Percentiles rank a stretch among this genome's conserved stretches.
Evolutionary conservation across 2,329 filamentous ascomycete species (phyloP).

Genomic region (Talaromyces pinophilus): DNA sequence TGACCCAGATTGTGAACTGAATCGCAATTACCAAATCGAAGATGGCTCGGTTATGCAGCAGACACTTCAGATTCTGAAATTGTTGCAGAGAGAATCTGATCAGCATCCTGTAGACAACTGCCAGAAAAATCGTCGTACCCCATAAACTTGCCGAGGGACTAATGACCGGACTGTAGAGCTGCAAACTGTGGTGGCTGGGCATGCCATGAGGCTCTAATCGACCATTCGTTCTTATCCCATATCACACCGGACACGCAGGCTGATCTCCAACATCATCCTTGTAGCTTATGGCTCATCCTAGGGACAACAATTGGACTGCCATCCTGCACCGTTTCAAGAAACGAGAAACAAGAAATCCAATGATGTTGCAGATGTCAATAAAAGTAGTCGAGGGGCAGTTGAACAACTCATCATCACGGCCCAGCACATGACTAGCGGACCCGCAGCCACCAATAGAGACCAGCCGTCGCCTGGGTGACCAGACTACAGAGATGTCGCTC

Average conservation of each 20-base stretch:
- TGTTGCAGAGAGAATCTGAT: neutral
- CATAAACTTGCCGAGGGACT: neutral
- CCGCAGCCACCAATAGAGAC: slow-evolving; percentile 22
- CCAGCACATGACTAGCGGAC: slow-evolving; percentile 22
- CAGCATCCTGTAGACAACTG: neutral
- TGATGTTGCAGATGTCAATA: slow-evolving; percentile 14
- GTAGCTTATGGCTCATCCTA: neutral
- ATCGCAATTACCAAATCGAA: neutral
- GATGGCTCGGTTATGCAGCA: neutral
- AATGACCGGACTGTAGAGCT: neutral
- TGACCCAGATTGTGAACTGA: neutral
- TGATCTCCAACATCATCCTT: neutral
- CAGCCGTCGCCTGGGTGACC: slow-evolving; percentile 21
- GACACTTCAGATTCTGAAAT: neutral
- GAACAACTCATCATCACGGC: slow-evolving; percentile 24
- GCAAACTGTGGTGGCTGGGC: neutral
- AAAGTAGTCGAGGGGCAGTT: slow-evolving; percentile 14
- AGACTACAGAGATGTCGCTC: neutral
- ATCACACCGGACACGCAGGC: neutral
- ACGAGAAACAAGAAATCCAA: slow-evolving; percentile 5
- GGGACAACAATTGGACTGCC: neutral
- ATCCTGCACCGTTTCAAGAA: neutral
- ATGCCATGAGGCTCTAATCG: neutral
- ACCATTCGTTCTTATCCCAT: neutral
- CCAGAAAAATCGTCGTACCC: neutral